Conservation (phyloP, 1,284 basidiomycete species). For the Leccinum subrobustum region DNA sequence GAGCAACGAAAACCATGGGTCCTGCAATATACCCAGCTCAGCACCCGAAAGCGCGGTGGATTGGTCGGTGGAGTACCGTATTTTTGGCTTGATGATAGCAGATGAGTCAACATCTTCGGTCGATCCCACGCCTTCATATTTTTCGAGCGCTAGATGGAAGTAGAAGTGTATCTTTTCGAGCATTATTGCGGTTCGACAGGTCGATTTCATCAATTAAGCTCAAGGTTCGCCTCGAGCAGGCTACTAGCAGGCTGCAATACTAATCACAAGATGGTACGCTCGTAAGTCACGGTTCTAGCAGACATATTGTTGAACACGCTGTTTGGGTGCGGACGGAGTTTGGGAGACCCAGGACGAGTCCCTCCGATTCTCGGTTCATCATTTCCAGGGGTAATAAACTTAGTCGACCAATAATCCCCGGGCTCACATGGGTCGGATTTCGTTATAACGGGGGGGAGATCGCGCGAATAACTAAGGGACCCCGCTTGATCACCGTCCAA, state of each 20-base stretch:
- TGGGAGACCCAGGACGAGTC: slow-evolving; percentile 1
- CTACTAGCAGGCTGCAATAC: neutral
- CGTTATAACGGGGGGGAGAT: slow-evolving; percentile 18
- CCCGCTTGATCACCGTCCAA: slow-evolving; percentile 4
- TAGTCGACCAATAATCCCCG: neutral
- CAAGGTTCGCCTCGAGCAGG: neutral
- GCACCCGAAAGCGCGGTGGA: slow-evolving; percentile 52
- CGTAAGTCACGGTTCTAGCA: slow-evolving; percentile 1
- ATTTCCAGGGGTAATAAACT: neutral
- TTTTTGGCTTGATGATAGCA: slow-evolving; percentile 1
- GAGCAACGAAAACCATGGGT: slow-evolving; percentile 10
- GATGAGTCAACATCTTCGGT: neutral
- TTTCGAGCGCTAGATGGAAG: slow-evolving; percentile 3
- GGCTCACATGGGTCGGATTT: neutral
- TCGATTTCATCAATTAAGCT: neutral
- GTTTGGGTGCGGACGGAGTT: slow-evolving; percentile 18
- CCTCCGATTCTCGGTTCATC: neutral
- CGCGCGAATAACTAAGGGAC: slow-evolving; percentile 10
- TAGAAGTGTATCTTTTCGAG: neutral
- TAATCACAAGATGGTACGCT: neutral
- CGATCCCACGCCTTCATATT: slow-evolving; percentile 1
- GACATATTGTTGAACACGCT: slow-evolving; percentile 11
- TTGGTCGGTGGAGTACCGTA: slow-evolving; percentile 44
- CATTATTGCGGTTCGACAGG: neutral
- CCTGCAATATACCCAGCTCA: slow-evolving; percentile 39